These are phyloP conservation scores for Coccomyxa sp. DNA, from an alignment of 139 green algal species.

Conservation along the genomic window DNA sequence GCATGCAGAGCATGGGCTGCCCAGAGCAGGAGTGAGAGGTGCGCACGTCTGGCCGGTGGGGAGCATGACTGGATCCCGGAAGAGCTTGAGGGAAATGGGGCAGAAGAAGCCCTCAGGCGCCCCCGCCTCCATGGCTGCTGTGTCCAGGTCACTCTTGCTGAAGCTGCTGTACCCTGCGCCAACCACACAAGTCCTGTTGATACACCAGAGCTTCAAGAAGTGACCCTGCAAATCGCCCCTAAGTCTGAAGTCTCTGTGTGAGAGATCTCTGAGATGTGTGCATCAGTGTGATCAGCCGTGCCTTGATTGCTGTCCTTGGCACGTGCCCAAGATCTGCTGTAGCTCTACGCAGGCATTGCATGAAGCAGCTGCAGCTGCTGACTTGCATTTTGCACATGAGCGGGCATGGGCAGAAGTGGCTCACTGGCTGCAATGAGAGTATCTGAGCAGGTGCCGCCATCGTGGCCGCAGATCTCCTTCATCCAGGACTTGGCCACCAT, in stretches of 20 bases:
- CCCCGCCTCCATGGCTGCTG: conserved; percentile 22
- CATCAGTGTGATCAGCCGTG: not conserved
- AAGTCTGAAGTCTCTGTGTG: too few species aligned
- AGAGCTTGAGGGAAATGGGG: conserved; percentile 28
- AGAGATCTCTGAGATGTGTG: too few species aligned
- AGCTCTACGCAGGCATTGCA: not conserved
- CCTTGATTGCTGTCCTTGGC: not conserved
- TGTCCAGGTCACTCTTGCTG: conserved; percentile 31
- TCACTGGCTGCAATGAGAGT: not conserved
- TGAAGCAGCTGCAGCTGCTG: not conserved
- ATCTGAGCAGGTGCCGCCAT: not conserved
- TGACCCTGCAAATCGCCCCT: not conserved
- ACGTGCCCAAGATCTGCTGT: not conserved
- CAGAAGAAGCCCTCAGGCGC: conserved; percentile 51
- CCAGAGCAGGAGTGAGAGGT: not conserved
- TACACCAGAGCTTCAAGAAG: not conserved
- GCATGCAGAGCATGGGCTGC: conserved; percentile 6
- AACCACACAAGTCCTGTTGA: not conserved
- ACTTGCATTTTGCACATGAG: not conserved
- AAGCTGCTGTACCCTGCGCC: not conserved
- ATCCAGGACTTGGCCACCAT: conserved; percentile 29
- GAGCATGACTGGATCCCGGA: conserved; percentile 53
- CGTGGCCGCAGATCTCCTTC: conserved; percentile 24
- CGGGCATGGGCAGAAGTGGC: not conserved
- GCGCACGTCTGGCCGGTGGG: conserved; percentile 41